Base-by-base conservation (phyloP, 352 stramenopile genomes). In the Globisporangium emineosum region DNA sequence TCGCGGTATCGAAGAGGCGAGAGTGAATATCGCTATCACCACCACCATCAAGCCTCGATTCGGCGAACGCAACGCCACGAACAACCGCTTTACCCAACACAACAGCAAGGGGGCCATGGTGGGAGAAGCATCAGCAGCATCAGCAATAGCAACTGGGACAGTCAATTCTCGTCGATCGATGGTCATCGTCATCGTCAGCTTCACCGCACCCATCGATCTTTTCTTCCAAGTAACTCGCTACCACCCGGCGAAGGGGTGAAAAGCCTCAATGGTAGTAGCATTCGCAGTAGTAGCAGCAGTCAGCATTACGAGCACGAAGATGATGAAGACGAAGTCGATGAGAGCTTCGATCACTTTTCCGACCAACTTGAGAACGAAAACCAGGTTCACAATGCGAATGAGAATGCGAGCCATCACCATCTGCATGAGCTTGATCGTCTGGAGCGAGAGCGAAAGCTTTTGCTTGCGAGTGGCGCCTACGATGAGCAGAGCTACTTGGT, bases 381-480 rank as follows among this genome's bases (percentile, higher is more conserved):
- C 12, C 49, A 57, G n/a, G 13, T 51, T 8, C 21, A 30, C 15
- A 57, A 57, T 29, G 54, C 23, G 17, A 47, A 21, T 17, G n/a
- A n/a, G n/a, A 21, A 45, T 43, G 13, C 37, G n/a, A n/a, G n/a
- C 40, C 17, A 47, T 17, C 40, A 23, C 17, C 40, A 47, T 19
- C 1, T 17, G 2, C 15, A 47, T 0, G 81, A 89, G 55, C 59
- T 94, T 15, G 64, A 66, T 5, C 69, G 86, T 29, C 68, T 94
- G 9, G 49, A 79, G 47, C 70, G 70, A 2, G 83, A 94, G 56
- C 71, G 79, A 3, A 79, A 85, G 37, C 56, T 86, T 3, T 67
- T 94, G 57, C 64, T 94, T 15, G 64, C 65, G 9, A 93, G 75
- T 53, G 83, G 83, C 4, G 69, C 73, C 19, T 92, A 92, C 61